Evolutionary conservation across 2,329 filamentous ascomycete genomes (phyloP), one percentile per base, ranked within the genome.

Genomic region (Trichoderma sp.): DNA sequence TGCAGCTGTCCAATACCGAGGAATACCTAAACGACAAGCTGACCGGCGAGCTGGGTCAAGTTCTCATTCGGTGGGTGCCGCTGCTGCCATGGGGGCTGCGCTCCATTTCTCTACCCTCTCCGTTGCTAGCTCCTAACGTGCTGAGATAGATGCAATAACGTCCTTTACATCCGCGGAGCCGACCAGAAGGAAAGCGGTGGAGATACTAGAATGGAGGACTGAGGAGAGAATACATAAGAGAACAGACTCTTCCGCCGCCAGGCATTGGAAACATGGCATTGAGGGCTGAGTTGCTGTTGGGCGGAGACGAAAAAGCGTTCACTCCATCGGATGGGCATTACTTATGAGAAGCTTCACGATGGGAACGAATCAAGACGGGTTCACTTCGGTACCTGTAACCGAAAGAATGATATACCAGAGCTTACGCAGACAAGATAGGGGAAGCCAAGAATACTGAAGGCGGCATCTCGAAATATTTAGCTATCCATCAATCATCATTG

Each of bases 1-100:
- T 99, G 73, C 94, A 98, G 83, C 88, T 99, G 72, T 89, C 90
- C 73, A 91, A 91, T 76, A 94, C 95, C 63, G 92, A 97, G 82
- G 96, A 99, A 82, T 97, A 91, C 82, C 92, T 97, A 77, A 89
- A 94, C 78, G 91, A 93, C 74, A 92, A 96, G 86, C 90, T 89
- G 79, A 93, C 91, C 43, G 95, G 94, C 69, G 88, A 88, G 60
- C 83, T 99, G 73, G 96, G 96, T 7, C 92, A 97, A 82, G 94
- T 99, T 57, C 81, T 99, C 76, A 98, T 99, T 77, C 86, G 95
- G 91, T 96, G 81, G 71, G 21, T 21, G 19, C 60, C 29, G 29
- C 33, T 5, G 29, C 33, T 5, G 33, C 33, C 7, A 24, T 29
- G 37, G 27, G 16, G 35, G 29, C 63, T 19, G 37, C 13, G n/a